A percentile compares a stretch with the other conserved stretches of the same genome.
These are phyloP conservation scores for Salix purpurea DNA, from an alignment of 345 rosid genomes.

Conservation along the genomic window DNA sequence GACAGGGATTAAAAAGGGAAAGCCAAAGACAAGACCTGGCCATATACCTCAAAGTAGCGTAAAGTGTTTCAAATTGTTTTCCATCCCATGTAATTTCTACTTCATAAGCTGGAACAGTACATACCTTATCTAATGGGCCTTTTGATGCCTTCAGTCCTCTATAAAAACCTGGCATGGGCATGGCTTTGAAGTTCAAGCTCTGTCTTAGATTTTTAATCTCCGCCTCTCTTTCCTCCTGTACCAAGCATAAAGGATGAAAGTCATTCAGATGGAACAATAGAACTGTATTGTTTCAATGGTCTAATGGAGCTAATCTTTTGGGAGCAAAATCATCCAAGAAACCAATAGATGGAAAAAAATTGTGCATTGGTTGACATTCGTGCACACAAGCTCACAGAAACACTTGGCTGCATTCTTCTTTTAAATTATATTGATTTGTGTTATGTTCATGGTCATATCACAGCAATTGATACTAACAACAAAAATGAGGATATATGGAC, in stretches of 20 bases:
- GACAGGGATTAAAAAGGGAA: neutral
- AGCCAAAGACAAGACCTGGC: neutral
- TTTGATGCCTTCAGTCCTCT: conserved; percentile 27
- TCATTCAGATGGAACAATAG: neutral
- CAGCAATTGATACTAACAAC: neutral
- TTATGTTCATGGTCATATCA: neutral
- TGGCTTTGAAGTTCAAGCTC: conserved; percentile 42
- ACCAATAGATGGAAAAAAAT: neutral
- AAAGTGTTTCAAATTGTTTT: neutral
- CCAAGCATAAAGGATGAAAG: conserved; percentile 4
- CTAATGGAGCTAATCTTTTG: neutral
- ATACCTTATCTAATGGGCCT: conserved; percentile 42
- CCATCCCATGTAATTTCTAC: neutral
- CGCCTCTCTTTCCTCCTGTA: conserved; percentile 42
- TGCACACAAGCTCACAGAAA: neutral
- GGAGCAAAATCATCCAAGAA: neutral
- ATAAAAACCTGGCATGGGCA: conserved; percentile 36
- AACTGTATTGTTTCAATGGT: neutral
- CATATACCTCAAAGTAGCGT: neutral
- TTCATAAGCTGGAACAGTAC: neutral
- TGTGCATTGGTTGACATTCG: neutral
- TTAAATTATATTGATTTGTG: neutral
- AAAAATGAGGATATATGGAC: neutral
- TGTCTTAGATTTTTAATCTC: conserved; percentile 40
- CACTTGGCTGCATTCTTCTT: neutral